Percentiles rank a stretch among this genome's conserved stretches.
Conservation (phyloP, 768 basidiomycete genomes). For the Psilocybe cyanescens region DNA sequence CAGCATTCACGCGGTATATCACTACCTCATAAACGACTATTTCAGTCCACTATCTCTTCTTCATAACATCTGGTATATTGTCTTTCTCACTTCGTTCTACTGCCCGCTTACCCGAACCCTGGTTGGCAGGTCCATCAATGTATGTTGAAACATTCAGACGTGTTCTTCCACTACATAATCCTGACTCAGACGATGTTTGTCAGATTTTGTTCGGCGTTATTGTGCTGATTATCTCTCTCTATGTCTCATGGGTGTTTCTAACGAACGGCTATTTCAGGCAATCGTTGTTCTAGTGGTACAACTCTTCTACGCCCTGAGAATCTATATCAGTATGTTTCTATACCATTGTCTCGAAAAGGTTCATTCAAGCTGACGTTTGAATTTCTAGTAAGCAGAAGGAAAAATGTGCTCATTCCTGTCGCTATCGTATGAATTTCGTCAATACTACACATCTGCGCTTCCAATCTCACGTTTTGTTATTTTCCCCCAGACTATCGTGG, state of each 20-base stretch:
- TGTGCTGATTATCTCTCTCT: not conserved
- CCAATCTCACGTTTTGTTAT: not conserved
- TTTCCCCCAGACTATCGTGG: not conserved
- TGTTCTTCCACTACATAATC: not conserved
- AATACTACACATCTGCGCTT: no score
- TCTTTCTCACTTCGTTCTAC: no score
- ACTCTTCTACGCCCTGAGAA: constrained; percentile 8
- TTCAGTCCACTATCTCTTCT: constrained; percentile 3
- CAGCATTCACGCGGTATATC: constrained; percentile 12
- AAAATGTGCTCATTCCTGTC: not conserved
- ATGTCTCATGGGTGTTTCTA: not conserved
- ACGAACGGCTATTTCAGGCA: not conserved
- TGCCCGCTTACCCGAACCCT: no score
- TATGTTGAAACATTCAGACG: not conserved
- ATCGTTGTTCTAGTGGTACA: constrained; percentile 10
- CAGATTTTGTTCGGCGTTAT: constrained; percentile 5
- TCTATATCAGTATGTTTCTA: constrained; percentile 1
- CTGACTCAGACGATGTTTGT: not conserved
- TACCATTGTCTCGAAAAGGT: not conserved
- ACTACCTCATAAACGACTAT: constrained; percentile 7
- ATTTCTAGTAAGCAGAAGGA: not conserved
- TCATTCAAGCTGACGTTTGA: no score
- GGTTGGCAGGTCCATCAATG: constrained; percentile 4
- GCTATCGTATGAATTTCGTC: not conserved
- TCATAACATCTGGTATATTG: not conserved